Evolutionary conservation across 179 eudicot genomes (phyloP).

Genomic region (Actinidia chinensis): DNA sequence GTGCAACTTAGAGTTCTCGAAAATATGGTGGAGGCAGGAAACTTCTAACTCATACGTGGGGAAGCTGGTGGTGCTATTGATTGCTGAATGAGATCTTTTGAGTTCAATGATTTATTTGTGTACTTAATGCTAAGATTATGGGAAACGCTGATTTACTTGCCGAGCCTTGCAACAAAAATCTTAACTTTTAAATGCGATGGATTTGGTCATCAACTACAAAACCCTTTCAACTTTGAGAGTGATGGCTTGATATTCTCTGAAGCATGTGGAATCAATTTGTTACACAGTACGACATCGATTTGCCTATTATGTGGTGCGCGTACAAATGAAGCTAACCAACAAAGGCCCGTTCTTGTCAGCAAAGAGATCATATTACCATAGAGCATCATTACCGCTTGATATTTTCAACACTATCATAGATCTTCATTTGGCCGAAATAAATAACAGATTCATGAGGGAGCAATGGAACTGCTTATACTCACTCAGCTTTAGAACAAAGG

Average conservation of each 20-base stretch:
- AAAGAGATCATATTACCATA: too few relatives aligned
- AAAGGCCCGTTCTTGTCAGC: too few relatives aligned
- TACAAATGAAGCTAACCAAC: too few relatives aligned
- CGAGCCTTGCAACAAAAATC: background rate
- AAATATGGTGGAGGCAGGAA: background rate
- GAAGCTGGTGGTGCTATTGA: background rate
- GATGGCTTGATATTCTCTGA: background rate
- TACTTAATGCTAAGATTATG: slow-evolving; percentile 1
- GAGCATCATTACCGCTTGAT: too few relatives aligned
- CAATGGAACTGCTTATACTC: background rate
- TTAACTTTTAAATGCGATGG: background rate
- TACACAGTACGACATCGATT: too few relatives aligned
- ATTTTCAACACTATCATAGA: too few relatives aligned
- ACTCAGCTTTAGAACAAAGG: too few relatives aligned
- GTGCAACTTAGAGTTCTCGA: background rate
- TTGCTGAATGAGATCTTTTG: background rate
- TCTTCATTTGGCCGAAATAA: too few relatives aligned
- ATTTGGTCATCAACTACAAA: background rate
- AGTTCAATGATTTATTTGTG: slow-evolving; percentile 2
- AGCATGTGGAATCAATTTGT: too few relatives aligned
- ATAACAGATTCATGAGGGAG: too few relatives aligned
- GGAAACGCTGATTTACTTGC: background rate
- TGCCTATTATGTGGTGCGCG: background rate
- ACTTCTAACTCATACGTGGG: background rate
- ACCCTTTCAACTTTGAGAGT: background rate